Base-by-base conservation (phyloP, 257 asterid genomes). In the Primulina huaijiensis region DNA sequence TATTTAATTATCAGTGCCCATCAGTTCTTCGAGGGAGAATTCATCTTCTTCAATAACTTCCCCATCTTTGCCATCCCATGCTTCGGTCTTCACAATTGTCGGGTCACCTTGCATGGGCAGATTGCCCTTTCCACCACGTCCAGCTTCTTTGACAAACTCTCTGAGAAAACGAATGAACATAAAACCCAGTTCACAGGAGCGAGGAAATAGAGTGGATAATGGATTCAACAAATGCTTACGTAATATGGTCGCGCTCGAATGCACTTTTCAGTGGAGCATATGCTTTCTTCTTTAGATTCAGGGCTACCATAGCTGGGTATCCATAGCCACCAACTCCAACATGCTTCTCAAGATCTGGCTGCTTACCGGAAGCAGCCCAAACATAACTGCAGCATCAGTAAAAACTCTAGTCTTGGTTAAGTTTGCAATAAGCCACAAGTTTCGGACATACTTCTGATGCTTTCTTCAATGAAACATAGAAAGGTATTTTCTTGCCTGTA, bases 291-390 rank as follows among this genome's bases (percentile, higher is more conserved):
- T 90, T 88, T 73, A 88, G 72, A 76, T 87, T 92, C 33, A 92
- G 88, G 60, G 96, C 98, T 65, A 92, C 87, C 76, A 92, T 56
- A 72, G 98, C 97, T 25, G 98, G 98, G 74, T 92, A 92, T 1
- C 98, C 98, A 11, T 92, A 92, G 72, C 98, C 98, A 68, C 98
- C 98, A 43, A 92, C 98, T 53, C 93, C 93, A 0, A 92, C 93
- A 31, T 80, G 87, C 83, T 83, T 87, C 74, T 92, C 98, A 46
- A 92, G 96, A 73, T 88, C 92, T 37, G 88, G 81, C 77, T 92
- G 98, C 81, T 87, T 88, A 68, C 96, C 97, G 0, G 98, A 95
- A 65, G 93, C 93, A 52, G 87, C 90, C 98, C 98, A 92, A 40
- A 92, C 84, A 73, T 63, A 92, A 80, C 98, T 92, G 96, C 83